Evolutionary conservation across 2,329 filamentous ascomycete genomes (phyloP), one percentile per base, ranked within the genome.

Genomic region (Microsporum ferrugineum): DNA sequence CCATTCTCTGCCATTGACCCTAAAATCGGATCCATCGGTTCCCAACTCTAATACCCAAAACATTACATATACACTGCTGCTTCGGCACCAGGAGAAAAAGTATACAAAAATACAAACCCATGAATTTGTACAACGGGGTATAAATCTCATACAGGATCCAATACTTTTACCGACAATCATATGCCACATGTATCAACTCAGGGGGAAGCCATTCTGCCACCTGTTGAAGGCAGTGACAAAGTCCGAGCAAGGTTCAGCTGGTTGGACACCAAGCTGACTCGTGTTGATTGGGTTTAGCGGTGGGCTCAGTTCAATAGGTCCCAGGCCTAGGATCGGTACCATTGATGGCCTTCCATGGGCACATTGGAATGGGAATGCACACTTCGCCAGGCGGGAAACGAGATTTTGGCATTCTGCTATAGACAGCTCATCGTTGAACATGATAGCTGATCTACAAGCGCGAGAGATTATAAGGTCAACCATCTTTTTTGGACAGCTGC

Each of bases 401-500:
- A 80, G 65, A 33, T 63, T 66, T 61, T 69, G 62, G 61, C 76
- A 78, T 61, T 80, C 75, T 3, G 69, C 65, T 2, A 66, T 59
- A 5, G 65, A 69, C 53, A 80, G 63, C 3, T 64, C 61, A 57
- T 80, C 78, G 56, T 80, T 80, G 65, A 80, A 80, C 78, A 80
- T 80, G 64, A 80, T 76, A 12, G 78, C 75, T 36, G 71, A 76
- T 59, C 78, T 71, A 65, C 78, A 80, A 7, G 78, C 76, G 6
- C 78, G 76, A 27, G 78, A 80, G 60, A 77, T 79, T 17, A 80
- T 70, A 45, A 80, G 68, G 34, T 95, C 88, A 2, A 95, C 67
- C 10, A 97, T 84, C 0, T 87, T 86, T 31, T 80, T 78, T 0
- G 92, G 91, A 66, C 89, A 95, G 1, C 79, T 79, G 34, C 84